phyloP scores from a whole-genome alignment of 2,329 filamentous ascomycete species.

The Fusarium buxicola region DNA sequence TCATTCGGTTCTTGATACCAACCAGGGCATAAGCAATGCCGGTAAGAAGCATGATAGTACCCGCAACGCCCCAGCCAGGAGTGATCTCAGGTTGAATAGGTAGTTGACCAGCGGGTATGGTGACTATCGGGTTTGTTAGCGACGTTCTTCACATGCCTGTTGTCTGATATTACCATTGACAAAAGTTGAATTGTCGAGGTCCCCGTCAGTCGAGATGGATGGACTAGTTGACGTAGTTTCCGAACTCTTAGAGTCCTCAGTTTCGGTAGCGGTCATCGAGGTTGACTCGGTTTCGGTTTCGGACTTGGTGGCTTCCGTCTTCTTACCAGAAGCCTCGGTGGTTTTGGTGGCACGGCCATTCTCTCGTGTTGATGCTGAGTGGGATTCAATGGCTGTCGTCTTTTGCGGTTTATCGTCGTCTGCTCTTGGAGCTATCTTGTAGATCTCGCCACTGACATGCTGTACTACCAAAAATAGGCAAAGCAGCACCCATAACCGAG shows the following conservation, averaged over 20 bases:
- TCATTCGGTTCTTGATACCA: constrained; percentile 83
- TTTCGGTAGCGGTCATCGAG: constrained; percentile 27
- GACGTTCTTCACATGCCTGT: background rate
- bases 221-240: constrained; percentile 38
- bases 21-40: constrained; percentile 79
- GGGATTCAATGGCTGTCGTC: constrained; percentile 29
- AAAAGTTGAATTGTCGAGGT: constrained; percentile 47
- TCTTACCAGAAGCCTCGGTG: constrained; percentile 18
- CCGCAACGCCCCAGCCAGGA: constrained; percentile 83
- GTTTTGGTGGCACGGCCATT: constrained; percentile 27
- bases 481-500: constrained; percentile 53
- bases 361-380: constrained; percentile 18
- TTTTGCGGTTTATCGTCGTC: constrained; percentile 40
- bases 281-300: constrained; percentile 21
- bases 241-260: constrained; percentile 22
- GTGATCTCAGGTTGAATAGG: constrained; percentile 81
- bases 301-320: constrained; percentile 23
- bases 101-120: constrained; percentile 65
- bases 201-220: constrained; percentile 27
- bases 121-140: constrained; percentile 50
- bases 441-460: constrained; percentile 50
- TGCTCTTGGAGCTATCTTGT: constrained; percentile 50
- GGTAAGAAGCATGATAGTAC: constrained; percentile 78
- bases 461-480: constrained; percentile 55
- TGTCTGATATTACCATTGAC: constrained; percentile 50